A percentile compares a stretch with the other conserved stretches of the same genome.
phyloP scores from a whole-genome alignment of 495 filamentous ascomycete genomes.

The Lasiosphaeria hispida region DNA sequence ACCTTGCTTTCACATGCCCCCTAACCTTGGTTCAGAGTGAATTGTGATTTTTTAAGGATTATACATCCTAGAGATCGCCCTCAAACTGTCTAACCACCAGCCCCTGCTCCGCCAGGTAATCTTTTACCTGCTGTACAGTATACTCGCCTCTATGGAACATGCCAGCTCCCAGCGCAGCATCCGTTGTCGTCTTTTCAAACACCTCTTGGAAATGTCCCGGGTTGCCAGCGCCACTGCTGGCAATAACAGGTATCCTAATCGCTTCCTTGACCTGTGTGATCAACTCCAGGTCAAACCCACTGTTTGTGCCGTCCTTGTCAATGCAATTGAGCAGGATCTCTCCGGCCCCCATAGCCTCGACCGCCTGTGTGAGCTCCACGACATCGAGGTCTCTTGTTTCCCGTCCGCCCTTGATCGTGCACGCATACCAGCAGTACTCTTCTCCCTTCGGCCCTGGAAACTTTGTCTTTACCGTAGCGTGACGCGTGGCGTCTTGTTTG shows the following conservation, averaged over 20 bases:
- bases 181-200: constrained; percentile 77
- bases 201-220: constrained; percentile 90
- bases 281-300: constrained; percentile 91
- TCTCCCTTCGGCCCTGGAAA: constrained; percentile 73
- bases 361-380: constrained; percentile 77
- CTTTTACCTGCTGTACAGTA: constrained; percentile 92
- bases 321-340: constrained; percentile 97
- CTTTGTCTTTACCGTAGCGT: constrained; percentile 72
- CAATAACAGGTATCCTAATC: constrained; percentile 89
- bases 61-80: constrained; percentile 34
- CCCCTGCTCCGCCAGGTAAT: constrained; percentile 65
- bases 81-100: constrained; percentile 77
- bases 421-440: constrained; percentile 92
- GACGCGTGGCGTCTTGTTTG: constrained; percentile 65
- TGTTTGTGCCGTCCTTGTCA: constrained; percentile 93
- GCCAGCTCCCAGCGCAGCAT: constrained; percentile 91
- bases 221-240: constrained; percentile 88
- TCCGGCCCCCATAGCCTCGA: constrained; percentile 93
- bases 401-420: constrained; percentile 91
- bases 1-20: not conserved
- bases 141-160: constrained; percentile 98
- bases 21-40: not conserved
- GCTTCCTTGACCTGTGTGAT: constrained; percentile 81
- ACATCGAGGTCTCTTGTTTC: constrained; percentile 91
- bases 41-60: not conserved